Percentiles rank a stretch among this genome's conserved stretches.
Evolutionary conservation across 768 basidiomycete genomes (phyloP).

Genomic region (Boletellus emodensis): DNA sequence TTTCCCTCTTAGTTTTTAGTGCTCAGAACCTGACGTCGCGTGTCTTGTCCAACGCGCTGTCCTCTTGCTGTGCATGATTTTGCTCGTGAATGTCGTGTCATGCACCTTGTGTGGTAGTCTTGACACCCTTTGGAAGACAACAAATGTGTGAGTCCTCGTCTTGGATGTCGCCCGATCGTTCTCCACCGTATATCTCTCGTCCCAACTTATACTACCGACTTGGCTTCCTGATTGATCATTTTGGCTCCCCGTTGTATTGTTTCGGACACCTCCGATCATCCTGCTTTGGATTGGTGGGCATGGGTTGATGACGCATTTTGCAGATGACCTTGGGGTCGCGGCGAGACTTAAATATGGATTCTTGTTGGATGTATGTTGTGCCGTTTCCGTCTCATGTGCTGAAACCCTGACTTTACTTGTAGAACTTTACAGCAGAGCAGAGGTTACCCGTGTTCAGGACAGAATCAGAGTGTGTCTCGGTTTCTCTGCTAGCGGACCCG

Average conservation of each 20-base stretch:
- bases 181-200: neutral
- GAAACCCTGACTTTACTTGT: slow-evolving; percentile 22
- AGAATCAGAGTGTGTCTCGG: slow-evolving; percentile 56
- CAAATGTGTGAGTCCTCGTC: slow-evolving; percentile 61
- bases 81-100: neutral
- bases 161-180: neutral
- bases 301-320: neutral
- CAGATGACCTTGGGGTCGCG: slow-evolving; percentile 66
- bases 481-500: neutral
- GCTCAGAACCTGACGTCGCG: neutral
- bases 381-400: neutral
- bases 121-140: slow-evolving; percentile 88
- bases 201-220: neutral
- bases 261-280: neutral
- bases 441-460: slow-evolving; percentile 77
- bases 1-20: neutral
- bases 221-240: neutral
- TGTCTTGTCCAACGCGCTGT: neutral
- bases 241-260: neutral
- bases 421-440: slow-evolving; percentile 58
- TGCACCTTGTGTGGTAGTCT: slow-evolving; percentile 37
- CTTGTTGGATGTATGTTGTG: slow-evolving; percentile 49
- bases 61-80: neutral
- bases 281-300: neutral
- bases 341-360: slow-evolving; percentile 77